These are phyloP conservation scores for Brassica cretica DNA, from an alignment of 345 rosid genomes.

Conservation along the genomic window DNA sequence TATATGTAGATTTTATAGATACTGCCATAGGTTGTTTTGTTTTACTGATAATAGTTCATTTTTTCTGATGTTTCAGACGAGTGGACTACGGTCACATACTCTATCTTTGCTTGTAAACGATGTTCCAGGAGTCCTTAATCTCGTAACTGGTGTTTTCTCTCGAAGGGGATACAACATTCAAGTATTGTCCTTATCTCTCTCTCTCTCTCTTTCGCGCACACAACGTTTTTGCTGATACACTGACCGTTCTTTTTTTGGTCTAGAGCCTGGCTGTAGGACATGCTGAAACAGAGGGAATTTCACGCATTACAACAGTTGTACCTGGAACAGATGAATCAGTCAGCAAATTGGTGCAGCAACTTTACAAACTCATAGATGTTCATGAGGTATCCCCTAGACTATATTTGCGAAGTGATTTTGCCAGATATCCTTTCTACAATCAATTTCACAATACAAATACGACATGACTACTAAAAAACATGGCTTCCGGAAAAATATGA, in stretches of 20 bases:
- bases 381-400: too few species aligned
- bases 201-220: neutral
- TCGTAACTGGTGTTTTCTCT: slow-evolving; percentile 76
- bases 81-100: slow-evolving; percentile 82
- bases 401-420: too few species aligned
- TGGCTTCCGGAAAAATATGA: too few species aligned
- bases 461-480: too few species aligned
- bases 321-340: slow-evolving; percentile 48
- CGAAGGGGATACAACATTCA: slow-evolving; percentile 90
- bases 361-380: slow-evolving; percentile 43
- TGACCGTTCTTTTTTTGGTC: neutral
- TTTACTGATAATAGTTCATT: neutral
- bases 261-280: slow-evolving; percentile 48
- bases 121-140: slow-evolving; percentile 83
- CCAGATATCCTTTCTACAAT: too few species aligned
- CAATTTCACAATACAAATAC: too few species aligned
- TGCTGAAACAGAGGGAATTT: slow-evolving; percentile 43
- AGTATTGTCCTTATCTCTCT: slow-evolving; percentile 43
- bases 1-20: slow-evolving; percentile 1
- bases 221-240: neutral
- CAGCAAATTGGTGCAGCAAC: slow-evolving; percentile 47
- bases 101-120: slow-evolving; percentile 77
- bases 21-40: neutral
- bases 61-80: slow-evolving; percentile 52
- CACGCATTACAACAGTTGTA: slow-evolving; percentile 45